Percentiles rank a stretch among this genome's conserved stretches.
phyloP scores from a whole-genome alignment of 768 basidiomycete species.

The Strobilomyces echinocephalus region DNA sequence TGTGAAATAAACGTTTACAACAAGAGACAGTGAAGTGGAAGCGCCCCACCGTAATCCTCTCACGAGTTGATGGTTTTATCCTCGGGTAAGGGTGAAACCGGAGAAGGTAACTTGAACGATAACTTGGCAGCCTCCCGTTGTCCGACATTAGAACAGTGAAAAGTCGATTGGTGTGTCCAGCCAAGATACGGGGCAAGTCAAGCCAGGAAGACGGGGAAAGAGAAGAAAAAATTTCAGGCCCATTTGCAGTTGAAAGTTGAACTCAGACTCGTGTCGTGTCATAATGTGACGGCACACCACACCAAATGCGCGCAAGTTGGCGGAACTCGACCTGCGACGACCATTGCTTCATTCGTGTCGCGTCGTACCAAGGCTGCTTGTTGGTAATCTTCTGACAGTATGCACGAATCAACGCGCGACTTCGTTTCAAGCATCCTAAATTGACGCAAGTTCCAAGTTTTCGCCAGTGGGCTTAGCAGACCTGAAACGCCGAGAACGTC shows the following conservation, averaged over 20 bases:
- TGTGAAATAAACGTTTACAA: conserved; percentile 13
- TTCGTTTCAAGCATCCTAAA: not conserved
- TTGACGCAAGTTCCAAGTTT: not conserved
- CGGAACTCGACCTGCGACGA: conserved; percentile 14
- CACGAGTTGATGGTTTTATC: too few relatives aligned
- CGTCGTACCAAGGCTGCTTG: not conserved
- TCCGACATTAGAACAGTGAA: conserved; percentile 17
- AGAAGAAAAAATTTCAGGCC: conserved; percentile 1
- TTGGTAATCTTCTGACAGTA: not conserved
- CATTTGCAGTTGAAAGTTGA: conserved; percentile 18
- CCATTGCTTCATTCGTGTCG: conserved; percentile 6
- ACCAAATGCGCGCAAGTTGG: conserved; percentile 22
- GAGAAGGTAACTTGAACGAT: conserved; percentile 25
- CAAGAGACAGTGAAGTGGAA: not conserved
- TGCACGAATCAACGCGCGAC: conserved; percentile 3
- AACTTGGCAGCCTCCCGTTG: conserved; percentile 13
- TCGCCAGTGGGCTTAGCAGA: too few relatives aligned
- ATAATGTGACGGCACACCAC: conserved; percentile 21
- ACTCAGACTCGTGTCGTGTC: conserved; percentile 9
- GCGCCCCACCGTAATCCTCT: conserved; percentile 14
- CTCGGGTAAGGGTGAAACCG: too few relatives aligned
- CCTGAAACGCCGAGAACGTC: conserved; percentile 11
- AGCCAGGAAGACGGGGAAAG: not conserved
- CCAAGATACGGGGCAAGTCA: conserved; percentile 4
- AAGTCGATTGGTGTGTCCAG: not conserved